A percentile compares a stretch with the other conserved stretches of the same genome.
These are phyloP conservation scores for Chytriomyces hyalinus DNA, from an alignment of 192 early-diverging fungal species.

Conservation along the genomic window DNA sequence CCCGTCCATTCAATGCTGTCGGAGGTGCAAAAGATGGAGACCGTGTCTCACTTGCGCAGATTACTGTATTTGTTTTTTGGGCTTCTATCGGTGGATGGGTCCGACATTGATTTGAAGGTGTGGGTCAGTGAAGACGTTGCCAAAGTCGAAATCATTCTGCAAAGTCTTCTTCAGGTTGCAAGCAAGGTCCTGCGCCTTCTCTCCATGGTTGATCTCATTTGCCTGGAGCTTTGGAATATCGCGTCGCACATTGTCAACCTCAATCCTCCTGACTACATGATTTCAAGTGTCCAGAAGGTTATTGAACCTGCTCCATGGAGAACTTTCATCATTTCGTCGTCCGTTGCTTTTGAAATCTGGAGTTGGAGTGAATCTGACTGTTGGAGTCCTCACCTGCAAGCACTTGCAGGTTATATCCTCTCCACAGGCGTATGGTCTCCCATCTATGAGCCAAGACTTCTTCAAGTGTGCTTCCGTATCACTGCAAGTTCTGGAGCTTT, in stretches of 20 bases:
- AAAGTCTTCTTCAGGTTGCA: neutral
- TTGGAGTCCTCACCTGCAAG: conserved; percentile 7
- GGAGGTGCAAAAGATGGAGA: conserved; percentile 1
- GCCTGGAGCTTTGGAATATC: conserved; percentile 18
- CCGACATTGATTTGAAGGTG: conserved; percentile 4
- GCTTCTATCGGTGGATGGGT: neutral
- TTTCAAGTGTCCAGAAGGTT: neutral
- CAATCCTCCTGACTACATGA: conserved; percentile 5
- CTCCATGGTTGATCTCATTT: neutral
- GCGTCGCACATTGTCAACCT: neutral
- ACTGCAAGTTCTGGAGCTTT: neutral
- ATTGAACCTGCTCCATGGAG: neutral
- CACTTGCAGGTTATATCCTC: neutral
- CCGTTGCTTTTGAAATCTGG: conserved; percentile 5
- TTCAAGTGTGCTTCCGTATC: neutral
- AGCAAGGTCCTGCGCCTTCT: conserved; percentile 10
- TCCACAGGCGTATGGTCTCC: conserved; percentile 14
- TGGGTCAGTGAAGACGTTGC: conserved; percentile 7
- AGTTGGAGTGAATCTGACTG: conserved; percentile 1
- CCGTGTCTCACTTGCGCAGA: neutral
- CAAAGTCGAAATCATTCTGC: neutral
- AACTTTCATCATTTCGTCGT: conserved; percentile 7
- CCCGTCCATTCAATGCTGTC: conserved; percentile 34
- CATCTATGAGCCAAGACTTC: neutral
- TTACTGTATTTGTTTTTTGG: neutral